Conservation (phyloP, 164 flowering plant genomes). For the Vitis rotundifolia region DNA sequence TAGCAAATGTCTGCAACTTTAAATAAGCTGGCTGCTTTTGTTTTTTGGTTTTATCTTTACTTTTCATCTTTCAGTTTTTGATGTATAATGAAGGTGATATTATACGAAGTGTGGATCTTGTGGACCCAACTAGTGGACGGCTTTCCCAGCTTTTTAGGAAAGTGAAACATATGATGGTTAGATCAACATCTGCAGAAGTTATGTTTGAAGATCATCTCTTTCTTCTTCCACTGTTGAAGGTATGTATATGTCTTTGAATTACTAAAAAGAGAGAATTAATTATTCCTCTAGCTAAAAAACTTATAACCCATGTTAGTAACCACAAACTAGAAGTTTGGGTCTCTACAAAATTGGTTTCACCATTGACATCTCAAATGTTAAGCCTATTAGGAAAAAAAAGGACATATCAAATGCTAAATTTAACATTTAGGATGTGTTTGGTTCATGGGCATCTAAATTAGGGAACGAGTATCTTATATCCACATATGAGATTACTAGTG, state of each 20-base stretch:
- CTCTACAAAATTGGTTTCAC: neutral
- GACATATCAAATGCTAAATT: too few species aligned
- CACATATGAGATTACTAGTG: too few species aligned
- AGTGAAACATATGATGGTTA: constrained; percentile 37
- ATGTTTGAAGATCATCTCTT: constrained; percentile 48
- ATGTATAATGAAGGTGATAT: constrained; percentile 81
- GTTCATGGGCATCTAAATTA: too few species aligned
- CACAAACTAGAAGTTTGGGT: neutral
- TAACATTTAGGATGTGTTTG: too few species aligned
- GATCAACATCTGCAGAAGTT: constrained; percentile 23
- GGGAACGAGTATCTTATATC: too few species aligned
- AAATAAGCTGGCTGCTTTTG: neutral
- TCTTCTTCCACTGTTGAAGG: constrained; percentile 57
- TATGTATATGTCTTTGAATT: constrained; percentile 12
- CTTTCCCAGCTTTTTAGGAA: constrained; percentile 47
- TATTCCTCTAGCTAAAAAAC: neutral
- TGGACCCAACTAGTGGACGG: constrained; percentile 50
- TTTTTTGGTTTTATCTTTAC: neutral
- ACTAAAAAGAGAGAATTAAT: neutral
- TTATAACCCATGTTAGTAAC: neutral
- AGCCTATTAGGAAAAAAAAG: too few species aligned
- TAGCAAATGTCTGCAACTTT: neutral
- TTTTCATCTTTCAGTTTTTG: constrained; percentile 44
- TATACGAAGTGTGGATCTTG: constrained; percentile 45
- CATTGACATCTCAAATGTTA: neutral